Evolutionary conservation across 1,139 yeast genomes (phyloP).

Genomic region (Yamadazyma oceani): DNA sequence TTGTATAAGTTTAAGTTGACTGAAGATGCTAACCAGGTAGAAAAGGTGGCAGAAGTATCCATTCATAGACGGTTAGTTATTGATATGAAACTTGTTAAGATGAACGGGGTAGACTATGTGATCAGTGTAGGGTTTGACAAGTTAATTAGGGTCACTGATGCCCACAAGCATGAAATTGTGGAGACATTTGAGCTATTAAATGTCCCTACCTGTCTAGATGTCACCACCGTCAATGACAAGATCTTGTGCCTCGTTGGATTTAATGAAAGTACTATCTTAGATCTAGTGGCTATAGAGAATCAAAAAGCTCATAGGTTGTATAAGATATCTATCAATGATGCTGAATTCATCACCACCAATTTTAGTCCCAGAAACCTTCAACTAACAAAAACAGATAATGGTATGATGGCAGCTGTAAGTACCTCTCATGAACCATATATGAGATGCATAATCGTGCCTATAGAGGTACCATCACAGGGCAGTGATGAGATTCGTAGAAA

Average conservation of each 20-base stretch:
- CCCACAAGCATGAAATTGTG: constrained; percentile 19
- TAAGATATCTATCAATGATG: constrained; percentile 67
- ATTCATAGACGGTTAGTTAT: constrained; percentile 35
- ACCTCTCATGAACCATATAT: constrained; percentile 79
- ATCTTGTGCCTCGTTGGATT: constrained; percentile 55
- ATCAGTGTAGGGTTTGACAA: constrained; percentile 68
- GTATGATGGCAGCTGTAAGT: constrained; percentile 49
- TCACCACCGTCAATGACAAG: constrained; percentile 20
- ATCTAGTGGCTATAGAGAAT: constrained; percentile 30
- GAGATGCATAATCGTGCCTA: constrained; percentile 52
- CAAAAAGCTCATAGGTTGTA: constrained; percentile 26
- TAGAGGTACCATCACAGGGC: constrained; percentile 20
- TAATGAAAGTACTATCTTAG: constrained; percentile 58
- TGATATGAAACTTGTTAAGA: constrained; percentile 26
- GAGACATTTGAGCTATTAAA: constrained; percentile 35
- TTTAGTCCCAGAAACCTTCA: constrained; percentile 59
- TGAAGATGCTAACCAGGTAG: constrained; percentile 5
- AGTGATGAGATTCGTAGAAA: constrained; percentile 29
- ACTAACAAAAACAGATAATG: constrained; percentile 18
- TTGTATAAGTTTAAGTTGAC: constrained; percentile 17
- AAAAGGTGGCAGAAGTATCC: constrained; percentile 16
- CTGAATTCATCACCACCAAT: constrained; percentile 68
- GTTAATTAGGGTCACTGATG: constrained; percentile 32
- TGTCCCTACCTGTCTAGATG: constrained; percentile 50
- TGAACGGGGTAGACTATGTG: constrained; percentile 31